Conservation (phyloP, 257 asterid species). For the Apocynum venetum region DNA sequence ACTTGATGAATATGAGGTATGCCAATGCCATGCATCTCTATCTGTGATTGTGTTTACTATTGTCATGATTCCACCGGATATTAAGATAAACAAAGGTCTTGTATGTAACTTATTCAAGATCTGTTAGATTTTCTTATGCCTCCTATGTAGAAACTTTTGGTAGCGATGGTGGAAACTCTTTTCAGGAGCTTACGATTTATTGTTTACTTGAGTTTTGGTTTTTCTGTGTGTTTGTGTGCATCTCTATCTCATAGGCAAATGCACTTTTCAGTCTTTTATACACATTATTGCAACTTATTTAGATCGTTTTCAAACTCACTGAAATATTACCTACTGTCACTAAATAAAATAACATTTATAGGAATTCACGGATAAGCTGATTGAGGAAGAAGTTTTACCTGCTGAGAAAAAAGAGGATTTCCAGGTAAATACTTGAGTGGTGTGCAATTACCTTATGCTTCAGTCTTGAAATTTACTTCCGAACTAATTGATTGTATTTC, state of each 20-base stretch:
- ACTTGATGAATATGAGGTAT: constrained; percentile 80
- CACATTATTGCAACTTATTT: neutral
- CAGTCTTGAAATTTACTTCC: constrained; percentile 5
- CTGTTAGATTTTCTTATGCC: neutral
- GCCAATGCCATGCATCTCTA: constrained; percentile 19
- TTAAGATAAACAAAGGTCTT: neutral
- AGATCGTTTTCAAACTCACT: neutral
- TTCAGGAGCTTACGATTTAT: neutral
- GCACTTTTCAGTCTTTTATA: neutral
- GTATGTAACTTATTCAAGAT: neutral
- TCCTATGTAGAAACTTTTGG: neutral
- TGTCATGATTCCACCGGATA: neutral
- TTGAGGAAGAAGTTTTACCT: constrained; percentile 65
- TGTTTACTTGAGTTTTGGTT: neutral
- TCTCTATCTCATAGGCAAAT: neutral
- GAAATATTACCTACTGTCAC: neutral
- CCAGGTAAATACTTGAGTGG: constrained; percentile 39
- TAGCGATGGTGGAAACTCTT: neutral
- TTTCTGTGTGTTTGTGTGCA: neutral
- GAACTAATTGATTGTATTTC: neutral
- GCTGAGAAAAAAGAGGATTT: constrained; percentile 68
- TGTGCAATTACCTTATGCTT: constrained; percentile 10
- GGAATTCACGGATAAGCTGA: constrained; percentile 66
- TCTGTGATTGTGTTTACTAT: neutral
- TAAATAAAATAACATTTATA: constrained; percentile 22